phyloP scores from a whole-genome alignment of 495 filamentous ascomycete species.

The Penicillium desertorum region DNA sequence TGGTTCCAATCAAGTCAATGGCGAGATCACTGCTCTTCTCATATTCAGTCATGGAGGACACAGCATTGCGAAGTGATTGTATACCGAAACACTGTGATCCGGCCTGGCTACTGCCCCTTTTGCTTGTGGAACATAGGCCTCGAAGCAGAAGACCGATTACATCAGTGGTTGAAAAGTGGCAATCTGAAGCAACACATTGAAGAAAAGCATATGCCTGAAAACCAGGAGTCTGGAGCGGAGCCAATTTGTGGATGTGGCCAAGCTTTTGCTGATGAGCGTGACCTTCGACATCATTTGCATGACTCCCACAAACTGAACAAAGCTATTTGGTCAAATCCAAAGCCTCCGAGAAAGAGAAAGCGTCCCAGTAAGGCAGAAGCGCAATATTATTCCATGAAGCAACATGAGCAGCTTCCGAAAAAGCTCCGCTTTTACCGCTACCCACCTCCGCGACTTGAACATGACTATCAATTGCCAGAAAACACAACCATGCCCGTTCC shows the following conservation, averaged over 20 bases:
- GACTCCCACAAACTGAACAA: slow-evolving; percentile 18
- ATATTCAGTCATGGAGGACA: slow-evolving; percentile 21
- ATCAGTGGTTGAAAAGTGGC: slow-evolving; percentile 20
- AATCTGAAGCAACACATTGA: slow-evolving; percentile 25
- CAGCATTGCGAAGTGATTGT: slow-evolving; percentile 23
- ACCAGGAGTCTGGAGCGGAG: slow-evolving; percentile 4
- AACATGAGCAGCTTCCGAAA: slow-evolving; percentile 7
- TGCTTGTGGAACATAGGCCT: slow-evolving; percentile 14
- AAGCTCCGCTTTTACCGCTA: slow-evolving; percentile 20
- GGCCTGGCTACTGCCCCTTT: slow-evolving; percentile 12
- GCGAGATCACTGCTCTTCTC: slow-evolving; percentile 13
- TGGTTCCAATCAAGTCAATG: slow-evolving; percentile 16
- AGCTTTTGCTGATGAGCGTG: slow-evolving; percentile 18
- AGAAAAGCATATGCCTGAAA: slow-evolving; percentile 14
- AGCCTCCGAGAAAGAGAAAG: slow-evolving; percentile 20
- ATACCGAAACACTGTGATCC: slow-evolving; percentile 17
- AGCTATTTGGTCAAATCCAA: slow-evolving; percentile 21
- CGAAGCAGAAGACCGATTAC: slow-evolving; percentile 14
- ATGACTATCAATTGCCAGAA: slow-evolving; percentile 4
- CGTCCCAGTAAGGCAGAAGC: slow-evolving; percentile 13
- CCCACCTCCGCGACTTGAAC: slow-evolving; percentile 14
- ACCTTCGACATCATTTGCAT: slow-evolving; percentile 22
- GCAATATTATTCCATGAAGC: slow-evolving; percentile 5
- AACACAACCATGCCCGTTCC: slow-evolving; percentile 13
- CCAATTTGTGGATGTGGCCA: slow-evolving; percentile 13